Conservation (phyloP, 2,329 filamentous ascomycete species). For the Colletotrichum sp. region DNA sequence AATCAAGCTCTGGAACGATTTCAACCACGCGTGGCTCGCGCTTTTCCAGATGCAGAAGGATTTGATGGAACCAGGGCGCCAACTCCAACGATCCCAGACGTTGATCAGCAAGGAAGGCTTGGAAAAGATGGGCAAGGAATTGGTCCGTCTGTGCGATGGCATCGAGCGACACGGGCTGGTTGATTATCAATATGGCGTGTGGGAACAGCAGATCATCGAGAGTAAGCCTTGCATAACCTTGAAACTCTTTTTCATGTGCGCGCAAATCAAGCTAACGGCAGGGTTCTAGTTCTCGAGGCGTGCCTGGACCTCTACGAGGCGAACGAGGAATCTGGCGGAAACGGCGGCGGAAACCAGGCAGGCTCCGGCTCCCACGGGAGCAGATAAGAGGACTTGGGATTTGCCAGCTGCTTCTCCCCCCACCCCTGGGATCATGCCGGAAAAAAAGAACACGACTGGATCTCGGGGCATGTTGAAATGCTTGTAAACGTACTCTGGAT, state of each 20-base stretch:
- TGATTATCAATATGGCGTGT: slow-evolving; percentile 96
- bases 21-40: slow-evolving; percentile 90
- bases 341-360: slow-evolving; percentile 24
- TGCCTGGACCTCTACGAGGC: slow-evolving; percentile 52
- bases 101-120: slow-evolving; percentile 73
- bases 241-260: neutral
- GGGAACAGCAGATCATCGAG: slow-evolving; percentile 89
- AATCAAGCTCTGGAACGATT: slow-evolving; percentile 88
- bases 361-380: slow-evolving; percentile 15
- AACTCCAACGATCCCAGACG: slow-evolving; percentile 61
- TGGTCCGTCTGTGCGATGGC: slow-evolving; percentile 82
- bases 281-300: slow-evolving; percentile 36
- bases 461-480: neutral
- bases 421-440: neutral
- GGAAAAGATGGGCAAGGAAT: slow-evolving; percentile 79
- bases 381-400: slow-evolving; percentile 3
- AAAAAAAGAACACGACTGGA: neutral
- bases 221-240: slow-evolving; percentile 58
- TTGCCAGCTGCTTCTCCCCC: neutral
- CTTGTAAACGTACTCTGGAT: neutral
- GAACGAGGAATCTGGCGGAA: slow-evolving; percentile 37
- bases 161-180: slow-evolving; percentile 93
- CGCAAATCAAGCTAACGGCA: neutral
- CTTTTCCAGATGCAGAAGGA: slow-evolving; percentile 86
- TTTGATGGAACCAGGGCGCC: slow-evolving; percentile 65